Conservation (phyloP, 768 basidiomycete genomes). For the Phylloporus sp. region DNA sequence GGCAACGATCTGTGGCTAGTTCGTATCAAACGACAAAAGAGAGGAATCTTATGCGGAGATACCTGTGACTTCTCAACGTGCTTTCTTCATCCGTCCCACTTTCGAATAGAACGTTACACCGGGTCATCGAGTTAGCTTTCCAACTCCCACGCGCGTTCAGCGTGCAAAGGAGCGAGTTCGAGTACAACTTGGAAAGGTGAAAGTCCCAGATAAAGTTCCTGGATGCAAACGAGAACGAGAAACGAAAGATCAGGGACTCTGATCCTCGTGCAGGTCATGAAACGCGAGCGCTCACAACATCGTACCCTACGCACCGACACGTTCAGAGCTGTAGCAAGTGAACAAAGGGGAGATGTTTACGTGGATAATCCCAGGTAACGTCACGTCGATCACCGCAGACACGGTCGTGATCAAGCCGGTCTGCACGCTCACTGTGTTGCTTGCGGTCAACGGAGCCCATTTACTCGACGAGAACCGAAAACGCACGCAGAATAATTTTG, state of each 20-base stretch:
- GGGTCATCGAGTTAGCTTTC: background rate
- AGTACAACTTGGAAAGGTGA: constrained; percentile 24
- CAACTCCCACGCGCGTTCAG: constrained; percentile 23
- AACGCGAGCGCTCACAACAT: no score
- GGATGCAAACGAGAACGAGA: background rate
- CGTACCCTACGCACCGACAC: no score
- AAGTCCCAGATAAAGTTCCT: constrained; percentile 24
- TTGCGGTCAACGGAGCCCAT: no score
- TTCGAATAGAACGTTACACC: constrained; percentile 10
- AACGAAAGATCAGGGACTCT: no score
- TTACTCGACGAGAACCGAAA: no score
- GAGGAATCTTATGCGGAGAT: no score
- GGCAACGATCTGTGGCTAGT: no score
- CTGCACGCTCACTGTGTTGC: constrained; percentile 28
- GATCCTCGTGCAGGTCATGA: no score
- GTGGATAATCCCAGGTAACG: constrained; percentile 10
- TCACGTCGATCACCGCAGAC: constrained; percentile 14
- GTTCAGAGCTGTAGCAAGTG: no score
- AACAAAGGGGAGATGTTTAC: constrained; percentile 2
- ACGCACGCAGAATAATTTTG: constrained; percentile 39
- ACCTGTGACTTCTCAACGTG: no score
- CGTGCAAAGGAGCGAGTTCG: constrained; percentile 21
- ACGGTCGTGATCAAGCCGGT: constrained; percentile 19
- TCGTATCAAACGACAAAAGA: no score
- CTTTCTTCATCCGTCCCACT: no score